A percentile compares a stretch with the other conserved stretches of the same genome.
Conservation (phyloP, 208 protist genomes). For the Naegleria fowleri region DNA sequence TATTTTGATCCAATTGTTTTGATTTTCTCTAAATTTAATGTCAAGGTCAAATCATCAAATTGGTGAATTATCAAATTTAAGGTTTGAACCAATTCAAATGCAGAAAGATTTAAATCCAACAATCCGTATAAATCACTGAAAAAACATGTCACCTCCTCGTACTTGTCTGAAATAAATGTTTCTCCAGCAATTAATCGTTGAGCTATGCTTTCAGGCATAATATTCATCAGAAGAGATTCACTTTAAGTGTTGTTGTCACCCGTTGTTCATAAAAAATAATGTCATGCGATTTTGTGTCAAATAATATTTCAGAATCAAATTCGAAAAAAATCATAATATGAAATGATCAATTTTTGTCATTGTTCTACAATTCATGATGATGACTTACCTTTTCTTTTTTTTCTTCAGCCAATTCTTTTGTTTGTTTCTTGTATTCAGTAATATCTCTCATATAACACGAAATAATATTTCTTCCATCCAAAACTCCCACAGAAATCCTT, state of each 20-base stretch:
- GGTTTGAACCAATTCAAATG: background rate
- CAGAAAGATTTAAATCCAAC: background rate
- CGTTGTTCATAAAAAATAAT: too few species aligned
- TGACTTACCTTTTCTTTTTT: background rate
- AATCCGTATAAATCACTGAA: constrained; percentile 15
- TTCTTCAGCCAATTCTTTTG: background rate
- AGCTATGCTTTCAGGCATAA: constrained; percentile 49
- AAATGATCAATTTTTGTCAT: too few species aligned
- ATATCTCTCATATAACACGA: background rate
- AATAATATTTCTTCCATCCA: background rate
- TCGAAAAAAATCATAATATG: too few species aligned
- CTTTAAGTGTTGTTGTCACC: too few species aligned
- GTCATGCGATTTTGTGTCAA: too few species aligned
- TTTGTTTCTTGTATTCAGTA: background rate
- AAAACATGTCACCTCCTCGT: constrained; percentile 48
- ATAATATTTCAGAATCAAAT: too few species aligned
- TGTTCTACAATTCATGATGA: too few species aligned
- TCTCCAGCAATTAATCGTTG: constrained; percentile 52
- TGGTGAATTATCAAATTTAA: background rate
- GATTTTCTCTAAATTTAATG: background rate
- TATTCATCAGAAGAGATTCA: constrained; percentile 53
- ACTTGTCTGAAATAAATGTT: constrained; percentile 49
- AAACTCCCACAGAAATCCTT: background rate
- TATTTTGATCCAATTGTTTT: background rate
- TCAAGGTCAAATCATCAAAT: background rate